Conservation (phyloP, 1,139 yeast genomes). For the Kodamaea alishanica region DNA sequence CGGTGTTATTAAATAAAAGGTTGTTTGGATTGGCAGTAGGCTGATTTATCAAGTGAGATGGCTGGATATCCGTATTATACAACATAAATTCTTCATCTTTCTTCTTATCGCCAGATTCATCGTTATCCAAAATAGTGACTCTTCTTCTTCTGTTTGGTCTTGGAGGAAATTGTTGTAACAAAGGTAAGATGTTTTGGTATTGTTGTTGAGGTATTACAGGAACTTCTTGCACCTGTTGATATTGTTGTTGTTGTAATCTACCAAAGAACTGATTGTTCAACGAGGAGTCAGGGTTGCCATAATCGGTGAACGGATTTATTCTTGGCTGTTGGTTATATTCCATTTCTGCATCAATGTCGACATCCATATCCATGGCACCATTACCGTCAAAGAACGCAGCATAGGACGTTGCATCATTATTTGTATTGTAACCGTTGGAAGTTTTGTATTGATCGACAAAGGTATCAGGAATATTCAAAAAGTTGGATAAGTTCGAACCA, state of each 20-base stretch:
- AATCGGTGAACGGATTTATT: constrained; percentile 34
- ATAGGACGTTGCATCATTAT: constrained; percentile 4
- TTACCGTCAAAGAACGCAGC: constrained; percentile 10
- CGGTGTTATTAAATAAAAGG: constrained; percentile 13
- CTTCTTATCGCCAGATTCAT: constrained; percentile 15
- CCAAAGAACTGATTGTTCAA: constrained; percentile 8
- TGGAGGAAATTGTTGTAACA: constrained; percentile 12
- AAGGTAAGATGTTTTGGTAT: constrained; percentile 6
- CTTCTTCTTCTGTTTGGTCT: constrained; percentile 29
- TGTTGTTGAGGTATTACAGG: background rate
- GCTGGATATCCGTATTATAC: constrained; percentile 43
- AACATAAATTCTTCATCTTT: constrained; percentile 39
- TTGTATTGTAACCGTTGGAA: background rate
- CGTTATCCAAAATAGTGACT: constrained; percentile 33
- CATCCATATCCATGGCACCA: constrained; percentile 11
- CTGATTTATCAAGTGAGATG: constrained; percentile 34
- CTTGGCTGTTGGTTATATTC: constrained; percentile 5
- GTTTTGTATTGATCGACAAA: constrained; percentile 27
- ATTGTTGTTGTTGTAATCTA: constrained; percentile 2
- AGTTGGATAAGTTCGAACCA: constrained; percentile 22
- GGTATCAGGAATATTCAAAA: constrained; percentile 32
- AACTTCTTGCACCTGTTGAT: constrained; percentile 9
- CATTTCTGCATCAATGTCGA: constrained; percentile 8
- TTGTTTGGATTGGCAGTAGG: constrained; percentile 12
- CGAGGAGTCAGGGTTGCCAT: constrained; percentile 37